phyloP scores from a whole-genome alignment of 1,284 basidiomycete species.

The Sanghuangporus weigelae region DNA sequence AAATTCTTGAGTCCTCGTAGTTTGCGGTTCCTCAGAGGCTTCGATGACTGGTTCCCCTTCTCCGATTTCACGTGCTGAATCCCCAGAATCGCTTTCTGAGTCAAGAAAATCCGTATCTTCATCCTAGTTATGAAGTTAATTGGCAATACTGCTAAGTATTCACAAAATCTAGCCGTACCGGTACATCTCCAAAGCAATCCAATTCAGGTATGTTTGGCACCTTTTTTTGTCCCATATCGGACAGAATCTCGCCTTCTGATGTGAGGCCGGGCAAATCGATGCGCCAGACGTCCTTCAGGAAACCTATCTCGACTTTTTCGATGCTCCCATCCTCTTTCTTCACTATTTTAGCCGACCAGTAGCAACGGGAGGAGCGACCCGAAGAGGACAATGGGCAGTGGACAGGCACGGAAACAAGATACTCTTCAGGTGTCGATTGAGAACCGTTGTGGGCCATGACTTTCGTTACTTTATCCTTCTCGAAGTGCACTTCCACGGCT shows the following conservation, averaged over 20 bases:
- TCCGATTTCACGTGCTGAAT: neutral
- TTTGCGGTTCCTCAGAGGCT: neutral
- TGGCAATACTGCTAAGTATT: neutral
- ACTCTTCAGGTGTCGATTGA: neutral
- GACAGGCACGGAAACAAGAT: neutral
- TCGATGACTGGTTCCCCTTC: neutral
- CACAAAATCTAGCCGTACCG: no score
- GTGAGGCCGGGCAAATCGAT: neutral
- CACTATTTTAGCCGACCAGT: neutral
- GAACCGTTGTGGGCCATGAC: neutral
- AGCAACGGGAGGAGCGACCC: neutral
- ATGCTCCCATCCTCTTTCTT: constrained; percentile 6
- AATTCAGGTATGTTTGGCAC: neutral
- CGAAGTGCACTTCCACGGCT: neutral
- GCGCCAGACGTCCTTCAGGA: neutral
- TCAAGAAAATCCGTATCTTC: neutral
- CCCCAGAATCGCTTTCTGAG: neutral
- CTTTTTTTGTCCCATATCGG: neutral
- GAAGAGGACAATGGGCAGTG: neutral
- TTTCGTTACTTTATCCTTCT: neutral
- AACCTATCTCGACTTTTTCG: constrained; percentile 16
- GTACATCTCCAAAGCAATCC: neutral
- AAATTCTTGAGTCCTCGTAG: neutral
- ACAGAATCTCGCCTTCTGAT: neutral
- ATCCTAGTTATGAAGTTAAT: neutral